Evolutionary conservation across 1,284 basidiomycete genomes (phyloP).

Genomic region (Chalciporus sp.): DNA sequence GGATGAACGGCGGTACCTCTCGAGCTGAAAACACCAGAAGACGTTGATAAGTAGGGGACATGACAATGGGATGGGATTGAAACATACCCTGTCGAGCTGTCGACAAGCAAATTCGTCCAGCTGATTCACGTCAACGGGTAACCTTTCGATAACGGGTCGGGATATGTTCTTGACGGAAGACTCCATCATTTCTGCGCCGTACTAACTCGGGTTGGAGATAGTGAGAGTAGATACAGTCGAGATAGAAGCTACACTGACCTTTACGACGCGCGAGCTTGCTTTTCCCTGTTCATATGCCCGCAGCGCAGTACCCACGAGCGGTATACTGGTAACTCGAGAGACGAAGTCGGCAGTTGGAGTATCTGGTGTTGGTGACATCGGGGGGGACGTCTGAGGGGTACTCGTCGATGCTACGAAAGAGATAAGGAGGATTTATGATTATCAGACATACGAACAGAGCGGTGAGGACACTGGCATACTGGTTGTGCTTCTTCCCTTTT

Average conservation of each 20-base stretch:
- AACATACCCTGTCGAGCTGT: constrained; percentile 76
- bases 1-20: constrained; percentile 50
- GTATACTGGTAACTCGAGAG: constrained; percentile 45
- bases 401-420: constrained; percentile 1
- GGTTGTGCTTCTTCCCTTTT: constrained; percentile 20
- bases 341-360: constrained; percentile 38
- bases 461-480: constrained; percentile 13
- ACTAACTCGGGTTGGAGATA: constrained; percentile 45
- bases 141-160: constrained; percentile 79
- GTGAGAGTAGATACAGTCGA: neutral
- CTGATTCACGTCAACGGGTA: constrained; percentile 72
- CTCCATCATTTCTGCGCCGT: constrained; percentile 88
- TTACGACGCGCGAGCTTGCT: constrained; percentile 52
- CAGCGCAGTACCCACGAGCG: constrained; percentile 50
- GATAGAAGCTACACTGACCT: constrained; percentile 31
- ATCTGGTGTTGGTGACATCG: constrained; percentile 21
- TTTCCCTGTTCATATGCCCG: constrained; percentile 54
- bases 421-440: neutral
- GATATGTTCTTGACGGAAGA: constrained; percentile 83
- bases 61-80: neutral
- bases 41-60: neutral
- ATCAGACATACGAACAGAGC: neutral
- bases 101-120: constrained; percentile 89
- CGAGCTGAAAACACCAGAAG: constrained; percentile 43
- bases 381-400: constrained; percentile 10